Conservation (phyloP, 345 rosid species). For the Gossypium arboreum region DNA sequence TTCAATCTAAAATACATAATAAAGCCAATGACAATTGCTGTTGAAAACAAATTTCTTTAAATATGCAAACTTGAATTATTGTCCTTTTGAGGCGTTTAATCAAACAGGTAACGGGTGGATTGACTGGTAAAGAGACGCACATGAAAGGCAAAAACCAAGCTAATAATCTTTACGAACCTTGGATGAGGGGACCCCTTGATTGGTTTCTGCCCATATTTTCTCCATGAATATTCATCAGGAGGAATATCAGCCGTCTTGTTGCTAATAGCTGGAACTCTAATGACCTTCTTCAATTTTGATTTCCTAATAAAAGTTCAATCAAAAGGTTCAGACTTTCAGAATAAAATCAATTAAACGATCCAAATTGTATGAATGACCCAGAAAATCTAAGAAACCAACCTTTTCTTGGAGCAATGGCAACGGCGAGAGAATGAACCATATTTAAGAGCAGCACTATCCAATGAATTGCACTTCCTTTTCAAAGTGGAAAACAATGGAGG, state of each 20-base stretch:
- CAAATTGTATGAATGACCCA: background rate
- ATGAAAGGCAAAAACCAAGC: background rate
- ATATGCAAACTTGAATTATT: background rate
- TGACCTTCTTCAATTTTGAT: conserved; percentile 56
- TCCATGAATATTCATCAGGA: conserved; percentile 85
- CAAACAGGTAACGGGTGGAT: conserved; percentile 23
- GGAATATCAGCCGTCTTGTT: conserved; percentile 86
- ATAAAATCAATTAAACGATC: background rate
- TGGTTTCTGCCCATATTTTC: conserved; percentile 95
- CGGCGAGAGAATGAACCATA: conserved; percentile 61
- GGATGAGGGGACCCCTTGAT: conserved; percentile 99
- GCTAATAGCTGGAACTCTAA: conserved; percentile 80
- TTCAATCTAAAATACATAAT: background rate
- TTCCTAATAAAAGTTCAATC: conserved; percentile 38
- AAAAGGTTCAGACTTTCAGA: background rate
- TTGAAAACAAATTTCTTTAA: conserved; percentile 12
- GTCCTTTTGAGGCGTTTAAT: background rate
- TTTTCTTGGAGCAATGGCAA: conserved; percentile 94
- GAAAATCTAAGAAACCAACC: conserved; percentile 31
- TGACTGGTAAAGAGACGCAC: too few relatives aligned
- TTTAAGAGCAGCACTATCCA: conserved; percentile 55
- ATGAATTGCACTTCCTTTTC: conserved; percentile 70
- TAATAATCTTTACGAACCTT: conserved; percentile 43
- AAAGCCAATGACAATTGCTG: conserved; percentile 15
- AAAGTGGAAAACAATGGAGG: conserved; percentile 61